Evolutionary conservation across 2,329 filamentous ascomycete species (phyloP), one percentile per base, ranked within the genome.

Genomic region (Talaromyces sp.): DNA sequence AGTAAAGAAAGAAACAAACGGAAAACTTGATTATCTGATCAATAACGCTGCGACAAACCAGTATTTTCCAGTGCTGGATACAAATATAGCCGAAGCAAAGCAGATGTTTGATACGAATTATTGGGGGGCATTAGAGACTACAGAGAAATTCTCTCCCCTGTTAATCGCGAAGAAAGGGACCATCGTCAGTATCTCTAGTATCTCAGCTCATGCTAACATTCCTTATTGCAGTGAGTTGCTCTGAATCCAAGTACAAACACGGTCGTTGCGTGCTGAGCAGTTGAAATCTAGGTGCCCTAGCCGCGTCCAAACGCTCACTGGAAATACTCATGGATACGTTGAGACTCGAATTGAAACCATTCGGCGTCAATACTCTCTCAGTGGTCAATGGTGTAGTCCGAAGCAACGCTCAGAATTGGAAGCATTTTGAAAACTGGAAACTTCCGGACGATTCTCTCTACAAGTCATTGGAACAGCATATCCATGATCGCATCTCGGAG

Each of bases 11-110:
- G 22, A 66, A 16, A 78, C 76, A 0, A 73, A 72, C 11, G 78
- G 77, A 13, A 73, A 59, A 5, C 70, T 82, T 9, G 74, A 81
- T 62, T 69, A 73, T 37, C 70, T 82, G 0, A 69, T 83, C 63
- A 83, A 83, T 70, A 84, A 83, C 62, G 78, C 81, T 13, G 81
- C 77, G 2, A 57, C 62, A 1, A 69, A 68, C n/a, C 73, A 72
- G n/a, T 67, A 72, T 10, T 71, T 71, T 64, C 81, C 80, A 1
- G 66, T 76, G 4, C 62, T 82, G 9, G 79, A 82, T 52, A 67
- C 72, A 0, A 69, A 76, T 33, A 65, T 81, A 2, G 69, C 71
- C 1, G 66, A 75, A 16, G 76, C 74, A n/a, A 78, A 74, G 58
- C 66, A 62, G 16, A 37, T 81, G 3, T 82, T 77, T 65, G 78